Percentiles rank a stretch among this genome's conserved stretches.
phyloP scores from a whole-genome alignment of 257 asterid species.

The Solanum chaucha region DNA sequence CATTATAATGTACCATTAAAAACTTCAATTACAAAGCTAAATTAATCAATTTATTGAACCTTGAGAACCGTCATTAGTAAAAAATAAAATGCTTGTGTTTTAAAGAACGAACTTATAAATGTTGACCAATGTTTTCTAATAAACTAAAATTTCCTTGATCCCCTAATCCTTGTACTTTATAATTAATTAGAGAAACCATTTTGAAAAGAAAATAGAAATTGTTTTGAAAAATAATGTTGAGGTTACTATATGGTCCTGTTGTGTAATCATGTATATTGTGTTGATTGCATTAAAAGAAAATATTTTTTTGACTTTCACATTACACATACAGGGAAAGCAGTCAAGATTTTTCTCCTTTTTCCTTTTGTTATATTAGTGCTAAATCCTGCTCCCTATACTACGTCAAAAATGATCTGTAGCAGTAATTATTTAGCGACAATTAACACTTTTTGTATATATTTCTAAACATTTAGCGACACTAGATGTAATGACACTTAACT shows the following conservation, averaged over 20 bases:
- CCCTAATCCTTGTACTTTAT: background rate
- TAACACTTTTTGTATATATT: fast-evolving
- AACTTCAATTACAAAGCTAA: background rate
- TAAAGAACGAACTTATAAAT: background rate
- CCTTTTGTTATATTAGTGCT: background rate
- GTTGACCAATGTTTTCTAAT: background rate
- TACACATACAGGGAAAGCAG: background rate
- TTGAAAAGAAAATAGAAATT: background rate
- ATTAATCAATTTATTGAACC: no score
- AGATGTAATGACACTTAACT: no score
- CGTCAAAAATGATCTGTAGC: no score
- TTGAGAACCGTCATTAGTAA: no score
- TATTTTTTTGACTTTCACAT: background rate
- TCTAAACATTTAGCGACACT: fast-evolving
- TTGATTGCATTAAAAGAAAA: background rate
- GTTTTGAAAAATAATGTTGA: background rate
- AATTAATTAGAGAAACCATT: background rate
- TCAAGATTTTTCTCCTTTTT: background rate
- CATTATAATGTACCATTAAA: no score
- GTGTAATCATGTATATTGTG: background rate
- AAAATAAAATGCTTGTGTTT: background rate
- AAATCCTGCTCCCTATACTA: background rate
- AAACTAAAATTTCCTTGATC: background rate
- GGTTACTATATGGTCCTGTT: background rate
- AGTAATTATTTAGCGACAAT: no score